Evolutionary conservation across 257 asterid genomes (phyloP).

Genomic region (Orobanche coerulescens): DNA sequence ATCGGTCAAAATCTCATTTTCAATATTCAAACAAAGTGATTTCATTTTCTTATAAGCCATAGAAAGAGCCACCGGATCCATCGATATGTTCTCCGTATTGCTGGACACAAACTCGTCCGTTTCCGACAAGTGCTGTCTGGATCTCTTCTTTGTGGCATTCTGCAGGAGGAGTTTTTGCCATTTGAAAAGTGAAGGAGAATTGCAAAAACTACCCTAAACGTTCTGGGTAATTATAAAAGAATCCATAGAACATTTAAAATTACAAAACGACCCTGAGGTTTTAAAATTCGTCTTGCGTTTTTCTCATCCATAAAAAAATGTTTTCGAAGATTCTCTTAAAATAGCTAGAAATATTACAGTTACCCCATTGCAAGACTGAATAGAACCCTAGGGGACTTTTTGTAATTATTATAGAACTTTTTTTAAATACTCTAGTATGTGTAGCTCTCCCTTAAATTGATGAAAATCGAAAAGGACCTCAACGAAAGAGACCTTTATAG

Average conservation of each 20-base stretch:
- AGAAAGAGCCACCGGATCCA: slow-evolving; percentile 71
- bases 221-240: neutral
- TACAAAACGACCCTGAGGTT: too few relatives aligned
- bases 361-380: too few relatives aligned
- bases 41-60: slow-evolving; percentile 78
- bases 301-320: too few relatives aligned
- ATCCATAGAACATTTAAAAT: neutral
- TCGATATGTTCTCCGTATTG: slow-evolving; percentile 49
- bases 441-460: too few relatives aligned
- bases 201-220: neutral
- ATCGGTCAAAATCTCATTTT: slow-evolving; percentile 72
- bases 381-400: too few relatives aligned
- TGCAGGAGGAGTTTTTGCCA: slow-evolving; percentile 27
- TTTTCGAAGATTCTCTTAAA: too few relatives aligned
- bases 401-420: too few relatives aligned
- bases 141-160: slow-evolving; percentile 89
- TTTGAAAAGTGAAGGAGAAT: slow-evolving; percentile 2
- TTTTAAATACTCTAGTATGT: too few relatives aligned
- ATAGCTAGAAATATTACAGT: too few relatives aligned
- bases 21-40: slow-evolving; percentile 52
- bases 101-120: slow-evolving; percentile 69
- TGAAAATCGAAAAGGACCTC: too few relatives aligned
- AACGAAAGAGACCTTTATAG: slow-evolving; percentile 3
- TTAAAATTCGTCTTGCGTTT: too few relatives aligned
- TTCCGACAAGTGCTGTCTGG: slow-evolving; percentile 70